Evolutionary conservation across 371 early-diverging fungal genomes (phyloP).

Genomic region (Mucor velutinosus): DNA sequence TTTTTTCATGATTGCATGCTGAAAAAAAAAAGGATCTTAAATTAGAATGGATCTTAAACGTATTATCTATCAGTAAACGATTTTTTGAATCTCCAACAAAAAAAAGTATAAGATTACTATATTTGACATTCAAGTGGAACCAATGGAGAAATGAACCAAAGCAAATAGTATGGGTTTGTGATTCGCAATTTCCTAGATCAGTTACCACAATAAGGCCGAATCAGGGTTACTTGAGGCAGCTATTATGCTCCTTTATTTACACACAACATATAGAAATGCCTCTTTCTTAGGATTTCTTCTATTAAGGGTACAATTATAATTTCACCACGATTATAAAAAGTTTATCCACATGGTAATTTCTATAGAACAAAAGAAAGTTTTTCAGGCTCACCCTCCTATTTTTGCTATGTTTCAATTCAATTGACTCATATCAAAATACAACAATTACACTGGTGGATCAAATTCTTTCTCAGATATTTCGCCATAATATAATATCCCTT

Average conservation of each 20-base stretch:
- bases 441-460: not conserved
- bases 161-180: not conserved
- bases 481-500: not conserved
- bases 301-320: not conserved
- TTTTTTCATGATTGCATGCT: not conserved
- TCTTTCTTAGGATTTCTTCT: not conserved
- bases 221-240: not conserved
- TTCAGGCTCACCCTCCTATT: not conserved
- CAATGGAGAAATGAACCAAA: not conserved
- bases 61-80: not conserved
- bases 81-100: not conserved
- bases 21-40: not conserved
- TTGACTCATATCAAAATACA: conserved; percentile 1
- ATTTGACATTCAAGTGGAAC: not conserved
- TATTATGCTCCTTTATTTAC: not conserved
- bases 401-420: not conserved
- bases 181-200: not conserved
- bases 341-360: not conserved
- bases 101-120: not conserved
- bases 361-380: not conserved
- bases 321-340: not conserved
- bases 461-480: conserved; percentile 5
- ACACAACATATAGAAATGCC: too few relatives aligned
- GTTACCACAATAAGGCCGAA: not conserved
- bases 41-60: not conserved